Conservation (phyloP, 106 monocot genomes). For the Narthecium ossifragum region DNA sequence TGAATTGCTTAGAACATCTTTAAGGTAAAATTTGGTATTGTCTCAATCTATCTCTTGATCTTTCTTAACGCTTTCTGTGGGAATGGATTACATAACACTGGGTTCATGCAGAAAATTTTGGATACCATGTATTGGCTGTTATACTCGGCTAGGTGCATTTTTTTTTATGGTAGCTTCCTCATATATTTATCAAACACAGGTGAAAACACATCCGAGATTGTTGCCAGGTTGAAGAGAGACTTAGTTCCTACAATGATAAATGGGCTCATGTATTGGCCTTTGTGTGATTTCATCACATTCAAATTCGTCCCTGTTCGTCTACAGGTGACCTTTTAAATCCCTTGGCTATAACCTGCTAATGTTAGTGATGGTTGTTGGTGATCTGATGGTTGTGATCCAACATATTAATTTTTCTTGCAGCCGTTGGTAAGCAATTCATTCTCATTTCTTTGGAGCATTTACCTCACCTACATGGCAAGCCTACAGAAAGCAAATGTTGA, state of each 20-base stretch:
- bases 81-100: too few species aligned
- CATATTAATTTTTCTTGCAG: conserved; percentile 40
- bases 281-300: conserved; percentile 94
- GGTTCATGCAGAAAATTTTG: too few species aligned
- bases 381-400: neutral
- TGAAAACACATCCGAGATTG: conserved; percentile 63
- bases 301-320: conserved; percentile 79
- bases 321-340: conserved; percentile 44
- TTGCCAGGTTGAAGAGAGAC: conserved; percentile 88
- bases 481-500: conserved; percentile 45
- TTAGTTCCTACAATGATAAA: conserved; percentile 64
- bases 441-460: conserved; percentile 89
- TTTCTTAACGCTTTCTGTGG: too few species aligned
- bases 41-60: too few species aligned
- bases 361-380: neutral
- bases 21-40: too few species aligned
- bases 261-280: conserved; percentile 84
- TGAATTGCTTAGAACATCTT: too few species aligned
- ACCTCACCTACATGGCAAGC: conserved; percentile 91
- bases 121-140: neutral
- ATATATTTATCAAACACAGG: conserved; percentile 29
- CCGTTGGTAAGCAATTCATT: conserved; percentile 92
- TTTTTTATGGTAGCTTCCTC: too few species aligned
- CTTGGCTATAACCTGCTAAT: neutral
- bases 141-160: neutral